A percentile compares a stretch with the other conserved stretches of the same genome.
phyloP scores from a whole-genome alignment of 805 yeast species.

The Saccharomycopsis selenospora region DNA sequence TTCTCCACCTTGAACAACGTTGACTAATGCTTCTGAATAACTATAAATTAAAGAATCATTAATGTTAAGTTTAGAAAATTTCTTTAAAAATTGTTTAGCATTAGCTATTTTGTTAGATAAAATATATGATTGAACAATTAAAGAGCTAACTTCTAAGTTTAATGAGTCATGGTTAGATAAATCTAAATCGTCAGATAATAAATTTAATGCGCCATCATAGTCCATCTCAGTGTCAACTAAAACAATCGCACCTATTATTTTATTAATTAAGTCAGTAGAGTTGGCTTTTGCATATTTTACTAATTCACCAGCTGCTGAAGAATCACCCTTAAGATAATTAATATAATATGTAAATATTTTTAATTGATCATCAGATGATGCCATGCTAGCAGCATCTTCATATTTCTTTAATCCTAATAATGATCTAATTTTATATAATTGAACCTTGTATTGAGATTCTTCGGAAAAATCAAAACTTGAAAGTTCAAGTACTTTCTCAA shows the following conservation, averaged over 20 bases:
- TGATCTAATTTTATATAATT: slow-evolving; percentile 32
- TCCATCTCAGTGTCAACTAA: slow-evolving; percentile 22
- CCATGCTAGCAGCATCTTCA: slow-evolving; percentile 15
- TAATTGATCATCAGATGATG: slow-evolving; percentile 22
- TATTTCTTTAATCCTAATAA: slow-evolving; percentile 27
- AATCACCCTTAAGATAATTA: slow-evolving; percentile 23
- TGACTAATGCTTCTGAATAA: slow-evolving; percentile 69
- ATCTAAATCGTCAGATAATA: slow-evolving; percentile 5
- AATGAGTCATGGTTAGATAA: slow-evolving; percentile 12
- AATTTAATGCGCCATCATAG: slow-evolving; percentile 20
- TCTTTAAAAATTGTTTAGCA: slow-evolving; percentile 13
- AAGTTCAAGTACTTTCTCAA: slow-evolving; percentile 36
- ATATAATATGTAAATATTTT: slow-evolving; percentile 28
- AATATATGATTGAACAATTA: slow-evolving; percentile 17
- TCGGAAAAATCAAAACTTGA: slow-evolving; percentile 34
- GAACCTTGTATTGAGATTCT: slow-evolving; percentile 22
- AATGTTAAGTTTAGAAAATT: slow-evolving; percentile 27
- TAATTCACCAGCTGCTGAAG: slow-evolving; percentile 19
- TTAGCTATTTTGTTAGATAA: slow-evolving; percentile 11
- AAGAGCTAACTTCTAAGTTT: slow-evolving; percentile 18
- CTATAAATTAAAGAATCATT: slow-evolving; percentile 71
- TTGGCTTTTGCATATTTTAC: slow-evolving; percentile 26
- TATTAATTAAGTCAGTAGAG: slow-evolving; percentile 9
- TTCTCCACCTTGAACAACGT: slow-evolving; percentile 37
- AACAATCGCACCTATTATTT: slow-evolving; percentile 25